phyloP scores from a whole-genome alignment of 768 basidiomycete species.

The Pholiota molesta region DNA sequence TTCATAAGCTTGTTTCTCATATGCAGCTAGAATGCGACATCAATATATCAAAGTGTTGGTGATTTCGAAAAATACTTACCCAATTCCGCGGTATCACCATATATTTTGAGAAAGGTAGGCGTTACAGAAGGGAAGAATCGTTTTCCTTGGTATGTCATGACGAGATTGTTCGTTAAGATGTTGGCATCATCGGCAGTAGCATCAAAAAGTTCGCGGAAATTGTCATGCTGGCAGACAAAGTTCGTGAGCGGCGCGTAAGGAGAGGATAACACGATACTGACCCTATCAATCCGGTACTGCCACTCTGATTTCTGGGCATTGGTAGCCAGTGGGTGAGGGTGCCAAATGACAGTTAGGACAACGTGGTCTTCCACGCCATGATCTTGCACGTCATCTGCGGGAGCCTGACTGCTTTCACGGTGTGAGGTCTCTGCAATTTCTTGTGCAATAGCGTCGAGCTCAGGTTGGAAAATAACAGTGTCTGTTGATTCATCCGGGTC shows the following conservation, averaged over 20 bases:
- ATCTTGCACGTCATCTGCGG: conserved; percentile 31
- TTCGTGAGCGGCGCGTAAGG: not conserved
- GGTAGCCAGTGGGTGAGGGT: conserved; percentile 59
- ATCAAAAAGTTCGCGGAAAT: conserved; percentile 66
- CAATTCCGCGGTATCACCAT: conserved; percentile 63
- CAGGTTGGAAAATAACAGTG: conserved; percentile 57
- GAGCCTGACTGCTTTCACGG: conserved; percentile 29
- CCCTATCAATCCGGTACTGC: conserved; percentile 62
- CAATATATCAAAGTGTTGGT: conserved; percentile 1
- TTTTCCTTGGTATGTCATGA: conserved; percentile 62
- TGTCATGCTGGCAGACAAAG: conserved; percentile 51
- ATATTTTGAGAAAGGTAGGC: conserved; percentile 65
- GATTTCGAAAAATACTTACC: conserved; percentile 41
- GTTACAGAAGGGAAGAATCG: conserved; percentile 73
- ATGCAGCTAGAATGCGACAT: conserved; percentile 53
- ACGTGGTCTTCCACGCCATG: conserved; percentile 41
- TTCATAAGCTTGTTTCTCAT: conserved; percentile 62
- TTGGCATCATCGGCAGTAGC: conserved; percentile 63
- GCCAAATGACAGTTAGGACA: conserved; percentile 62
- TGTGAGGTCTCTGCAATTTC: conserved; percentile 31
- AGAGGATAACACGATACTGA: conserved; percentile 29
- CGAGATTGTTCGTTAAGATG: conserved; percentile 51
- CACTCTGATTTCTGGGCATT: conserved; percentile 42
- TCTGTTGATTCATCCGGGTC: conserved; percentile 50
- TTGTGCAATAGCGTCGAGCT: conserved; percentile 60